Evolutionary conservation across 768 basidiomycete genomes (phyloP), one percentile per base, ranked within the genome.

Genomic region (Hirschioporus abietinus): DNA sequence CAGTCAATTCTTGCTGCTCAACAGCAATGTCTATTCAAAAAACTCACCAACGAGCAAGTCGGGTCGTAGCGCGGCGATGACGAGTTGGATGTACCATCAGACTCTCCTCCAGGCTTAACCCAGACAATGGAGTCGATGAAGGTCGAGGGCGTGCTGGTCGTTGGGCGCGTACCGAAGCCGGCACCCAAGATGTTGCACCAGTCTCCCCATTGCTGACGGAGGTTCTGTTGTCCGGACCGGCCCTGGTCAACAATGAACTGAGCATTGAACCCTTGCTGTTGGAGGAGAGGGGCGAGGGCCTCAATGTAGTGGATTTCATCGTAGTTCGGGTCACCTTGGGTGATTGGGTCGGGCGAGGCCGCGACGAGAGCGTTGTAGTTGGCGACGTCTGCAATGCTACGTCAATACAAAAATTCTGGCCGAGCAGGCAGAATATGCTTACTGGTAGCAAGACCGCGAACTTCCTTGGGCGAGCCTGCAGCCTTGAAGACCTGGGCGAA

Each of bases 51-150:
- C 72, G 78, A 79, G 71, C 86, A 86, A 70, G 83, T 67, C 68
- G 70, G 69, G 70, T 88, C 86, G 74, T 79, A 87, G 62, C 86
- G 82, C 17, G 80, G 71, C 26, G 86, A 76, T 17, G 83, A 83
- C 60, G 78, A 80, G 80, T 88, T 81, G 67, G 78, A 81, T 35
- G 87, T 88, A 71, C 87, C 86, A 71, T 88, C 87, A 69, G 81
- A 85, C 76, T 88, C 86, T 71, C 87, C 86, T 81, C 86, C 86
- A 52, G 87, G 86, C 78, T 88, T 88, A 70, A 86, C 81, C 86
- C 86, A 88, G 67, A 86, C 85, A 71, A 88, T 83, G 63, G 86
- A 76, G 72, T 88, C 87, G 68, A 88, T 84, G 70, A 83, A 77
- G 63, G 78, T 74, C 60, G 80, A 81, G 52, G 83, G 83, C 24